A percentile compares a stretch with the other conserved stretches of the same genome.
Conservation (phyloP, 768 basidiomycete genomes). For the Tylopilus plumbeoviolaceoides region DNA sequence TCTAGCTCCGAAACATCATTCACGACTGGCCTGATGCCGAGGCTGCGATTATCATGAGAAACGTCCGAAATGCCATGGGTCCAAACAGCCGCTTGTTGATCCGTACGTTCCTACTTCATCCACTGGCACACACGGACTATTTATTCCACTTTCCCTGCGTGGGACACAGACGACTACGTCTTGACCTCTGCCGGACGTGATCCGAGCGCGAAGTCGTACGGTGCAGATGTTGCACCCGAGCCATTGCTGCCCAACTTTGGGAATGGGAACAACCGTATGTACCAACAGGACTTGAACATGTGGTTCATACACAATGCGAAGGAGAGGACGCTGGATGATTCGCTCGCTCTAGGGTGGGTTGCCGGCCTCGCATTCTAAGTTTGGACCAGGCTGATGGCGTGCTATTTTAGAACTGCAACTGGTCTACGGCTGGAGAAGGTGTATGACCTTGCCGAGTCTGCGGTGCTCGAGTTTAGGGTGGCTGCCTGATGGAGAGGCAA, state of each 20-base stretch:
- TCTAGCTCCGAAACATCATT: slow-evolving; percentile 26
- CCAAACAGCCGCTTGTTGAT: slow-evolving; percentile 32
- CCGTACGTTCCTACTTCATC: slow-evolving; percentile 18
- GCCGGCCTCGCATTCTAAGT: neutral
- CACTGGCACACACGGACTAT: too few species aligned
- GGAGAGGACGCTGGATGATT: slow-evolving; percentile 41
- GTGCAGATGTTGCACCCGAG: slow-evolving; percentile 35
- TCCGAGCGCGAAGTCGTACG: slow-evolving; percentile 1
- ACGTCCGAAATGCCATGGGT: slow-evolving; percentile 26
- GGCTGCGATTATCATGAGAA: slow-evolving; percentile 28
- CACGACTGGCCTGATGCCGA: slow-evolving; percentile 38
- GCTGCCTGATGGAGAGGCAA: slow-evolving; percentile 5
- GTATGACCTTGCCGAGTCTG: slow-evolving; percentile 26
- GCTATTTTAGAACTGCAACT: slow-evolving; percentile 10
- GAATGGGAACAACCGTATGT: slow-evolving; percentile 36
- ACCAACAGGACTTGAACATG: slow-evolving; percentile 47
- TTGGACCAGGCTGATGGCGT: neutral
- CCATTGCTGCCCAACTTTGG: slow-evolving; percentile 49
- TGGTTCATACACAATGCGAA: slow-evolving; percentile 38
- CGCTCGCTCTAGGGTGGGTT: slow-evolving; percentile 32
- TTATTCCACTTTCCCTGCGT: too few species aligned
- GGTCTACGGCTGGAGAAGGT: slow-evolving; percentile 23
- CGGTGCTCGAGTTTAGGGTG: slow-evolving; percentile 24
- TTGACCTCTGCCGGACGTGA: slow-evolving; percentile 11
- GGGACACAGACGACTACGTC: slow-evolving; percentile 21